A percentile compares a stretch with the other conserved stretches of the same genome.
phyloP scores from a whole-genome alignment of 139 green algal genomes.

The Picochlorum sp. region DNA sequence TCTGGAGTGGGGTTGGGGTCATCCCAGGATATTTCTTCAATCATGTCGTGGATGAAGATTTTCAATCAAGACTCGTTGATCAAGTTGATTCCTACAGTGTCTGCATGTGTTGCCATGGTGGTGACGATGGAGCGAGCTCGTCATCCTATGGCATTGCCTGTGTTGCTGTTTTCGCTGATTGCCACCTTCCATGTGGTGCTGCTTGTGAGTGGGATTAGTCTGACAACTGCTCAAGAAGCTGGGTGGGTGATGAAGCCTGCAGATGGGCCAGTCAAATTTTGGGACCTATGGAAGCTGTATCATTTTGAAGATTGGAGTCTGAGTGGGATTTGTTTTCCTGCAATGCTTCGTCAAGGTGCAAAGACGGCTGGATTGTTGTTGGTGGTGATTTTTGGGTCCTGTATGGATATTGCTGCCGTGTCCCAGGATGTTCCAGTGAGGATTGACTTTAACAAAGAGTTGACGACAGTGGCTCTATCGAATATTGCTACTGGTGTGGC shows the following conservation, averaged over 20 bases:
- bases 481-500: slow-evolving; percentile 50
- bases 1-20: slow-evolving; percentile 38
- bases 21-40: slow-evolving; percentile 24
- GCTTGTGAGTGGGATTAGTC: slow-evolving; percentile 24
- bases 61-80: slow-evolving; percentile 20
- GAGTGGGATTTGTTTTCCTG: slow-evolving; percentile 32
- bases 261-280: slow-evolving; percentile 38
- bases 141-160: slow-evolving; percentile 51
- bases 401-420: slow-evolving; percentile 60
- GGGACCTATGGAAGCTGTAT: slow-evolving; percentile 60
- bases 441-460: slow-evolving; percentile 64
- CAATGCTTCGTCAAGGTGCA: slow-evolving; percentile 24
- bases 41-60: slow-evolving; percentile 33
- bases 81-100: slow-evolving; percentile 48
- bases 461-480: slow-evolving; percentile 48
- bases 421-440: slow-evolving; percentile 44
- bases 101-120: slow-evolving; percentile 31
- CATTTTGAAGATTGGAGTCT: slow-evolving; percentile 32
- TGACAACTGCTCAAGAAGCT: slow-evolving; percentile 41
- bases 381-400: slow-evolving; percentile 62
- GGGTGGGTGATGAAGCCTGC: slow-evolving; percentile 44
- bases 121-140: slow-evolving; percentile 33
- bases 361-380: slow-evolving; percentile 44
- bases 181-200: slow-evolving; percentile 41
- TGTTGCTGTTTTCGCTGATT: slow-evolving; percentile 38